Base-by-base conservation (phyloP, 805 yeast species). In the Saccharomyces paradoxus region DNA sequence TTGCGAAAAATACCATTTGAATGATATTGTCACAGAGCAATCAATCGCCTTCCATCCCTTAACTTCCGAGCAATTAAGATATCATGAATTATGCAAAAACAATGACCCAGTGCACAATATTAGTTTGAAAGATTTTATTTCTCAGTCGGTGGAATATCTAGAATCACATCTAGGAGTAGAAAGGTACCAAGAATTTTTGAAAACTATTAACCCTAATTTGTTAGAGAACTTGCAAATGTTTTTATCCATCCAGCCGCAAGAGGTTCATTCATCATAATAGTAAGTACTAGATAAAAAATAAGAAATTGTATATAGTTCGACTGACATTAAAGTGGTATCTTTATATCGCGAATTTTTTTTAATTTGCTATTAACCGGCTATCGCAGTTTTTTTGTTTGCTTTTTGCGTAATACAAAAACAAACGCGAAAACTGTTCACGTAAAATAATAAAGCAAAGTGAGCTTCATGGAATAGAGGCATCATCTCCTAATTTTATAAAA, bases 41-140 rank as follows among this genome's bases (percentile, higher is more conserved):
- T 59, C 67, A 1, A 49, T 55, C 22, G 63, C 60, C 30, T 66
- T 57, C 49, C 63, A 56, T 50, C 63, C 64, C 31, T 56, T 62
- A 32, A 71, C 72, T 4, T 68, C 77, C 14, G 84, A 81, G 56
- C 75, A 72, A 59, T 49, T 71, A 9, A 68, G 83, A 54, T 73
- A 70, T 54, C 76, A 74, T 53, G 65, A 69, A 31, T 57, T 76
- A 7, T 59, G 71, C 2, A 69, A 73, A 47, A 55, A 52, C 0
- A 61, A 60, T 22, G 88, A 84, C 62, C 81, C 84, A 0, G 81
- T 81, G 7, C 83, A 80, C 63, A 76, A 71, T 17, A 75, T 82
- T 7, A 76, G 79, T 49, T 63, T 85, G 54, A 79, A 76, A 54
- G 70, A 66, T 5, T 78, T 70, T 57, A 67, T 86, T 37, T 67